Percentiles rank a stretch among this genome's conserved stretches.
phyloP scores from a whole-genome alignment of 2,329 filamentous ascomycete species.

The Xylaria sp. region DNA sequence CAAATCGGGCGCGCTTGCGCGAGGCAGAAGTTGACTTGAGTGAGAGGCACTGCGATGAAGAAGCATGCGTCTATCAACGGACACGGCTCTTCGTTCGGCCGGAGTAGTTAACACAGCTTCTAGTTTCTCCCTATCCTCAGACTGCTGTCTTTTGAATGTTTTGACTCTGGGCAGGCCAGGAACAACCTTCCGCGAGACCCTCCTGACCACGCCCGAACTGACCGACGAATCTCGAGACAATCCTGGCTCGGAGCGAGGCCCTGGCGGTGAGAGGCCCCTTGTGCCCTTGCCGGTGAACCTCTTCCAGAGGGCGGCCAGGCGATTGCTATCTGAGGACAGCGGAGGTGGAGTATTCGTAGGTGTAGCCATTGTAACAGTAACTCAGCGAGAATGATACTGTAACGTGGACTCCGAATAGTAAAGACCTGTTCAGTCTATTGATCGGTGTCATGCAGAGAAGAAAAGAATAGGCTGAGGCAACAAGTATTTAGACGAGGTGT shows the following conservation, averaged over 20 bases:
- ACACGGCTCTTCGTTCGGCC: conserved; percentile 77
- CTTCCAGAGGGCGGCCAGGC: conserved; percentile 42
- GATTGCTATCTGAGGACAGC: conserved; percentile 40
- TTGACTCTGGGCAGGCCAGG: conserved; percentile 79
- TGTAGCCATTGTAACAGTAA: conserved; percentile 45
- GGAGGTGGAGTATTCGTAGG: conserved; percentile 41
- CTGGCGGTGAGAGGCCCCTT: conserved; percentile 36
- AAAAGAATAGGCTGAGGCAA: conserved; percentile 32
- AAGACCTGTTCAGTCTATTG: conserved; percentile 37
- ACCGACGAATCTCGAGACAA: conserved; percentile 41
- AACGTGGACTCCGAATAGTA: conserved; percentile 38
- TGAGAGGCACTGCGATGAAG: conserved; percentile 50
- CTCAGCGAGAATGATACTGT: conserved; percentile 35
- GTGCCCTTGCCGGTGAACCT: conserved; percentile 43
- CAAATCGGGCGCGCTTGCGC: conserved; percentile 61
- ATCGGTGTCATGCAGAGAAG: conserved; percentile 39
- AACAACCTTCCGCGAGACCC: conserved; percentile 70
- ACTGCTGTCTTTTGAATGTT: conserved; percentile 85
- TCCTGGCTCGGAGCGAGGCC: conserved; percentile 40
- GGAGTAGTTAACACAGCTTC: conserved; percentile 70
- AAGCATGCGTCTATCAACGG: conserved; percentile 64
- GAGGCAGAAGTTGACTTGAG: conserved; percentile 52
- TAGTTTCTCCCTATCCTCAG: conserved; percentile 79
- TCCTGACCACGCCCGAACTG: conserved; percentile 52
- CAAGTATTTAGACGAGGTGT: conserved; percentile 37